Percentiles rank a stretch among this genome's conserved stretches.
Evolutionary conservation across 1,284 basidiomycete genomes (phyloP).

Genomic region (Earliella scabrosa): DNA sequence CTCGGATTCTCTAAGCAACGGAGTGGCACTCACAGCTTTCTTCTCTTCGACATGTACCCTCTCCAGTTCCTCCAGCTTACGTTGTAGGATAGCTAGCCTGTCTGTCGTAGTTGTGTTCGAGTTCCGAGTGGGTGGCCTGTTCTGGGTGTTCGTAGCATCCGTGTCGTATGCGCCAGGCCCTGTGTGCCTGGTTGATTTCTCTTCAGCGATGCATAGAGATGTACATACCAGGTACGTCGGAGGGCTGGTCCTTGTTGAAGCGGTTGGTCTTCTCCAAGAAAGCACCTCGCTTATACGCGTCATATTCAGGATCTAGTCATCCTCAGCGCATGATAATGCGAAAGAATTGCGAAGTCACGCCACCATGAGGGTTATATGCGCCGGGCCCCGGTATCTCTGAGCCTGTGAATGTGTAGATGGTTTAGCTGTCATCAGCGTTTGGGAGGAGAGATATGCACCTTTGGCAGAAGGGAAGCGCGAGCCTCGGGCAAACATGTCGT

Average conservation of each 20-base stretch:
- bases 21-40: constrained; percentile 55
- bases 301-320: constrained; percentile 44
- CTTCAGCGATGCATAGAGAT: neutral
- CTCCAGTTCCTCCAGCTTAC: constrained; percentile 72
- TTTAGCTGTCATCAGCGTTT: neutral
- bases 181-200: constrained; percentile 17
- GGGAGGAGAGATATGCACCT: neutral
- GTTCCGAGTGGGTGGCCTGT: constrained; percentile 18
- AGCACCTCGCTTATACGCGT: constrained; percentile 57
- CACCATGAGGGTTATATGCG: constrained; percentile 33
- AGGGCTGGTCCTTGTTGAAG: constrained; percentile 47
- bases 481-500: constrained; percentile 4
- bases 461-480: neutral
- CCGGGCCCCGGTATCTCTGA: constrained; percentile 34
- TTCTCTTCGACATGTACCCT: constrained; percentile 66
- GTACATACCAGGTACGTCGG: constrained; percentile 46
- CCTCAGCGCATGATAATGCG: neutral
- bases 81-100: constrained; percentile 57
- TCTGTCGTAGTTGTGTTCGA: constrained; percentile 36
- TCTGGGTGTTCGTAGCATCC: constrained; percentile 14
- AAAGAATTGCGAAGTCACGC: neutral
- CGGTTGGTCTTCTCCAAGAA: constrained; percentile 59
- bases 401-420: no score
- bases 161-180: constrained; percentile 43
- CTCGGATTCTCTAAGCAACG: neutral